Evolutionary conservation across 1,284 basidiomycete genomes (phyloP).

Genomic region (Trichosporon inkin): DNA sequence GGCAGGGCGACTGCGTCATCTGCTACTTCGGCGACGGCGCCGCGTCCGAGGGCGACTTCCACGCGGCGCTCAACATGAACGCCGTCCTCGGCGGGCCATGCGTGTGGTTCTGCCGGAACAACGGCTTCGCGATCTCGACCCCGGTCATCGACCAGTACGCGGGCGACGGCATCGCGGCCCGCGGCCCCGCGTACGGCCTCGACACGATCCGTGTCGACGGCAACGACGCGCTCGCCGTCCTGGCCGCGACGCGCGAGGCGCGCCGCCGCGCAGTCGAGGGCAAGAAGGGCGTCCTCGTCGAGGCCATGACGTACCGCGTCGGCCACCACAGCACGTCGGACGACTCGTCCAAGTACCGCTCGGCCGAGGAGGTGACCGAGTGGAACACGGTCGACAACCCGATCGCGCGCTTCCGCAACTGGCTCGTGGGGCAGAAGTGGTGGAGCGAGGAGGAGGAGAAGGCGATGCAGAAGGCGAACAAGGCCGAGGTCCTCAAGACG

Average conservation of each 20-base stretch:
- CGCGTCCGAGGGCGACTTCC: conserved; percentile 57
- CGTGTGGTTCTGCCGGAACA: conserved; percentile 50
- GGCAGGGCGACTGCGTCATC: conserved; percentile 73
- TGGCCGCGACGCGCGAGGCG: conserved; percentile 75
- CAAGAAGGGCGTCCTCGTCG: conserved; percentile 78
- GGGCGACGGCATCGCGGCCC: conserved; percentile 87
- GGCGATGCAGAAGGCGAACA: conserved; percentile 63
- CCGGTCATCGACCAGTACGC: conserved; percentile 83
- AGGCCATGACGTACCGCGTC: conserved; percentile 89
- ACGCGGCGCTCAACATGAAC: conserved; percentile 56
- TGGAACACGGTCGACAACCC: conserved; percentile 74
- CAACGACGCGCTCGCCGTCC: conserved; percentile 85
- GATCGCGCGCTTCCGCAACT: conserved; percentile 74
- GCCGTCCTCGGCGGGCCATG: conserved; percentile 52
- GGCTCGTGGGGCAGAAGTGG: conserved; percentile 77
- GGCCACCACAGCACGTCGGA: conserved; percentile 95
- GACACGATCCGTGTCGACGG: conserved; percentile 89
- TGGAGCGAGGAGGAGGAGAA: conserved; percentile 76
- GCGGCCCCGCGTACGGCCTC: conserved; percentile 90
- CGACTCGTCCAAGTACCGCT: conserved; percentile 85
- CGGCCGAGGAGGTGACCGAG: conserved; percentile 78
- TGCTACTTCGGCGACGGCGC: conserved; percentile 81
- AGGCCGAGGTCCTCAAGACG: conserved; percentile 67
- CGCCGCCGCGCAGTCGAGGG: conserved; percentile 69
- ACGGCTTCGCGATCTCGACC: conserved; percentile 84